Evolutionary conservation across 352 stramenopile genomes (phyloP).

Genomic region (Halophytophthora polymorphica): DNA sequence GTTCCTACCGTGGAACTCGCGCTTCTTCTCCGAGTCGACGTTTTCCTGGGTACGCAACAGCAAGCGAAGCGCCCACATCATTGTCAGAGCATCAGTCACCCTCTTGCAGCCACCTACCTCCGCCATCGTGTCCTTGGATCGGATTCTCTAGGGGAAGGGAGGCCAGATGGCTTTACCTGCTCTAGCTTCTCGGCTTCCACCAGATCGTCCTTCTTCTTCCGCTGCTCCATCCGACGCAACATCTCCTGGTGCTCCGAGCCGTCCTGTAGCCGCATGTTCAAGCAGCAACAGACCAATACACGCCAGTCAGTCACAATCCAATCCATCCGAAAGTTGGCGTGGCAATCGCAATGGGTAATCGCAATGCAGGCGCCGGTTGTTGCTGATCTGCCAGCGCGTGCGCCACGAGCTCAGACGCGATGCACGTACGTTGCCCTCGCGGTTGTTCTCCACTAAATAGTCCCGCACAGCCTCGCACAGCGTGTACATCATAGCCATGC

Average conservation of each 20-base stretch:
- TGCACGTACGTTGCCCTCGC: conserved; percentile 67
- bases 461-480: conserved; percentile 78
- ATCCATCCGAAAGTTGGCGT: neutral
- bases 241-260: conserved; percentile 89
- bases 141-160: neutral
- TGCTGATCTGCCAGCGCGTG: too few relatives aligned
- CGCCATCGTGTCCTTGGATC: neutral
- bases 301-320: conserved; percentile 2
- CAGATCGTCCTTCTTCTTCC: conserved; percentile 78
- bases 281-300: conserved; percentile 3
- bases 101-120: neutral
- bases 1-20: conserved; percentile 30
- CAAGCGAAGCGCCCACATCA: conserved; percentile 7
- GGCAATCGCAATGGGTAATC: too few relatives aligned
- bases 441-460: conserved; percentile 88
- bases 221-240: conserved; percentile 76
- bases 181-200: conserved; percentile 51
- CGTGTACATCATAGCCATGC: conserved; percentile 88
- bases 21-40: conserved; percentile 21
- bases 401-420: too few relatives aligned
- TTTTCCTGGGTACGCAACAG: conserved; percentile 21
- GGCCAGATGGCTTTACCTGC: conserved; percentile 14
- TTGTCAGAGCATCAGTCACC: conserved; percentile 1
- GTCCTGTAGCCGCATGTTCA: conserved; percentile 40
- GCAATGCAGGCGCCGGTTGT: too few relatives aligned